These are phyloP conservation scores for Raphanus sativus DNA, from an alignment of 345 rosid genomes.

Conservation along the genomic window DNA sequence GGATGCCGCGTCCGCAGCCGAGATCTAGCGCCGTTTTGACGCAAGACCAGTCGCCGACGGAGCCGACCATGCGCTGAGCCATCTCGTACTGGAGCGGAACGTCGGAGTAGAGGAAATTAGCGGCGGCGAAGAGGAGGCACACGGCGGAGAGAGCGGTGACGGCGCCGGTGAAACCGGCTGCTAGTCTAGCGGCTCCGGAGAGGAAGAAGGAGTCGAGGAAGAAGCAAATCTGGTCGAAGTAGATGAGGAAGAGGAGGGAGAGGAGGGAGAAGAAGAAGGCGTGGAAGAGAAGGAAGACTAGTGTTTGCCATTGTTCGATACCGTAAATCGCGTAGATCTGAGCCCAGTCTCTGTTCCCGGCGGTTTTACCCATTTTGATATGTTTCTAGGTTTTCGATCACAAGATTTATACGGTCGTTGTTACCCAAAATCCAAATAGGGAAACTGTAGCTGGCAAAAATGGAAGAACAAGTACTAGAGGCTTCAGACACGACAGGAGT, in stretches of 20 bases:
- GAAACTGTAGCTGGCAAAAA: not conserved
- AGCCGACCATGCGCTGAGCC: conserved; percentile 88
- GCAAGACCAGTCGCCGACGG: conserved; percentile 80
- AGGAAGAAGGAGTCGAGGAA: conserved; percentile 44
- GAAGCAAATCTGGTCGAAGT: conserved; percentile 66
- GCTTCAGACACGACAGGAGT: not conserved
- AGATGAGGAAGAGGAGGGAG: conserved; percentile 68
- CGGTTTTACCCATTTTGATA: conserved; percentile 43
- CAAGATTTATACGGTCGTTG: not conserved
- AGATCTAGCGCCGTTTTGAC: conserved; percentile 87
- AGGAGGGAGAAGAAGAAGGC: conserved; percentile 69
- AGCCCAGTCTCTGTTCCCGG: conserved; percentile 63
- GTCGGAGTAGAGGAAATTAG: conserved; percentile 80
- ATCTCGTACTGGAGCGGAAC: conserved; percentile 77
- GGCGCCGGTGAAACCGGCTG: conserved; percentile 79
- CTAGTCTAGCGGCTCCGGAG: conserved; percentile 63
- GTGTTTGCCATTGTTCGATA: conserved; percentile 89
- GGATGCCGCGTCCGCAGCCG: conserved; percentile 90
- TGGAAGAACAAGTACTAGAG: not conserved
- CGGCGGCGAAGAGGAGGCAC: conserved; percentile 81
- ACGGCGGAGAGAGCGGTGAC: conserved; percentile 75
- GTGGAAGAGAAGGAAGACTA: conserved; percentile 67
- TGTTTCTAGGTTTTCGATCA: not conserved
- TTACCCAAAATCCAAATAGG: not conserved
- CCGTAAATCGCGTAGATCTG: conserved; percentile 98